phyloP scores from a whole-genome alignment of 495 filamentous ascomycete species.

The Penicillium fimorum region DNA sequence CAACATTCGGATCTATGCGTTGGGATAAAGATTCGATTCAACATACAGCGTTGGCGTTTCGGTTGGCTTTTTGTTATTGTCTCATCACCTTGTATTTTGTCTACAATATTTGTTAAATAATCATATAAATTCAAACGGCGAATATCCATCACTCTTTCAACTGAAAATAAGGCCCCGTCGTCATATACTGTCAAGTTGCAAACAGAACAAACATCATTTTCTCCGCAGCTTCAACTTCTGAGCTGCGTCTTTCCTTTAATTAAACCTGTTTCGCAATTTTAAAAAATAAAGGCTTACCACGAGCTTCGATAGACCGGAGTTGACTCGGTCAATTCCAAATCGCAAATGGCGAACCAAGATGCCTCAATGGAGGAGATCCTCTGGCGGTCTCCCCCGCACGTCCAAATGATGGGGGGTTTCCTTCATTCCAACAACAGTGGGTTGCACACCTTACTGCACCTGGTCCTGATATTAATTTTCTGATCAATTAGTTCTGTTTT shows the following conservation, averaged over 20 bases:
- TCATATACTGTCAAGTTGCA: constrained; percentile 22
- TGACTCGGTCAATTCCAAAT: background rate
- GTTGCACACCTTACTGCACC: constrained; percentile 5
- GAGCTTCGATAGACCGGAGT: background rate
- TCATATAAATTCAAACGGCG: background rate
- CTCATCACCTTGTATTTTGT: background rate
- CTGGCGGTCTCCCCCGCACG: constrained; percentile 62
- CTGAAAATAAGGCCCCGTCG: background rate
- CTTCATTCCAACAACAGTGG: constrained; percentile 52
- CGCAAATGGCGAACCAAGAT: constrained; percentile 49
- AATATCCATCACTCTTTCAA: background rate
- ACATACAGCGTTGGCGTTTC: constrained; percentile 34
- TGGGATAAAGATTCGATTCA: constrained; percentile 29
- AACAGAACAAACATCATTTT: constrained; percentile 39
- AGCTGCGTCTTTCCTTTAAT: constrained; percentile 4
- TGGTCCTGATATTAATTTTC: background rate
- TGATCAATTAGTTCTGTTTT: constrained; percentile 65
- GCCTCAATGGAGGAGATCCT: constrained; percentile 73
- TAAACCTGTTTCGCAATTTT: background rate
- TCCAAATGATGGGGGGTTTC: constrained; percentile 57
- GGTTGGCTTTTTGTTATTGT: constrained; percentile 10
- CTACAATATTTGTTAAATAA: background rate
- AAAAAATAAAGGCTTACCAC: background rate
- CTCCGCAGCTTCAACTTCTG: constrained; percentile 18
- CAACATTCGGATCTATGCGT: constrained; percentile 31